A percentile compares a stretch with the other conserved stretches of the same genome.
phyloP scores from a whole-genome alignment of 2,329 filamentous ascomycete species.

The Colletotrichum sp. region DNA sequence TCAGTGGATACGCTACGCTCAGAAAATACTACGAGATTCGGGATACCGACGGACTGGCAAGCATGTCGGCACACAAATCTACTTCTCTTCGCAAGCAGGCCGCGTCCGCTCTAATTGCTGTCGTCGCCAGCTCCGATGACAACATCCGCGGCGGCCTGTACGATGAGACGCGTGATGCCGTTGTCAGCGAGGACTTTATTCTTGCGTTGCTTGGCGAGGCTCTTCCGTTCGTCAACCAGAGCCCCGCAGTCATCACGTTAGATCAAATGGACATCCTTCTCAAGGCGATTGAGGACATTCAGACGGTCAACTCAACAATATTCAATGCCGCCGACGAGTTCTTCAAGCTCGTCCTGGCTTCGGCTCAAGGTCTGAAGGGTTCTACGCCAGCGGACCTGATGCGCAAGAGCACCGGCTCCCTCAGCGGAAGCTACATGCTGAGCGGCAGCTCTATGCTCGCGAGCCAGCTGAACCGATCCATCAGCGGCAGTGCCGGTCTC shows the following conservation, averaged over 20 bases:
- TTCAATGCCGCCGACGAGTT: constrained; percentile 79
- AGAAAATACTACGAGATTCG: constrained; percentile 90
- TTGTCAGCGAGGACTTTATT: constrained; percentile 87
- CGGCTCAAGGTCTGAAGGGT: constrained; percentile 65
- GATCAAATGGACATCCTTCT: constrained; percentile 77
- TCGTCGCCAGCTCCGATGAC: constrained; percentile 85
- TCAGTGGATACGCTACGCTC: constrained; percentile 91
- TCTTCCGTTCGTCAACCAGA: constrained; percentile 73
- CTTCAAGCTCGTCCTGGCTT: constrained; percentile 75
- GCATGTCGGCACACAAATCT: constrained; percentile 41
- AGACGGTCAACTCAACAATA: constrained; percentile 75
- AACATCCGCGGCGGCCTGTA: constrained; percentile 91
- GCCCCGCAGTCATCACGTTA: constrained; percentile 61
- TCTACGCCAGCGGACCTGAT: constrained; percentile 71
- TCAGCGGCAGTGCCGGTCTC: constrained; percentile 45
- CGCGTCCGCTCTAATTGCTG: constrained; percentile 76
- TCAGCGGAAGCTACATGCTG: constrained; percentile 67
- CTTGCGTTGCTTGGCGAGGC: constrained; percentile 84
- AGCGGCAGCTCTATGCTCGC: constrained; percentile 76
- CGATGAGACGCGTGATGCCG: constrained; percentile 78
- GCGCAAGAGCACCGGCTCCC: constrained; percentile 52
- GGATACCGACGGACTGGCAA: constrained; percentile 52
- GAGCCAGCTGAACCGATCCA: constrained; percentile 64
- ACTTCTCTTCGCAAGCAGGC: constrained; percentile 70
- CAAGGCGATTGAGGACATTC: constrained; percentile 78